A percentile compares a stretch with the other conserved stretches of the same genome.
Evolutionary conservation across 345 rosid species (phyloP).

Genomic region (Pelargonium nanum): DNA sequence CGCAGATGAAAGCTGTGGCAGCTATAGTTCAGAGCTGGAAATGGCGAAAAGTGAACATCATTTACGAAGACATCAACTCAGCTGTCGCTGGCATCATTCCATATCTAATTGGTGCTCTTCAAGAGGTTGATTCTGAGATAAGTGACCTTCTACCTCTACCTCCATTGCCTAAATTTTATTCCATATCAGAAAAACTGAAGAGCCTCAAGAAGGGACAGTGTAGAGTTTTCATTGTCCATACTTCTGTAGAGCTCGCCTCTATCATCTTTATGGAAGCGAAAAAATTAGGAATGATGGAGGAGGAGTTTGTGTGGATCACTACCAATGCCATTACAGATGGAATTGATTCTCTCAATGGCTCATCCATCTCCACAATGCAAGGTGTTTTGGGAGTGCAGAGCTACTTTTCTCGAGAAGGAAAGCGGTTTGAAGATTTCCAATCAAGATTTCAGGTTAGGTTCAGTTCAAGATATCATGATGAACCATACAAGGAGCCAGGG

Average conservation of each 20-base stretch:
- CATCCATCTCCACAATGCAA: conserved; percentile 17
- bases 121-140: background rate
- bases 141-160: conserved; percentile 12
- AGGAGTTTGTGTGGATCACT: conserved; percentile 22
- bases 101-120: conserved; percentile 13
- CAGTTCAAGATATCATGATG: background rate
- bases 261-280: conserved; percentile 13
- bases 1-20: conserved; percentile 18
- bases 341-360: conserved; percentile 6
- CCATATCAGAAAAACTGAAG: conserved; percentile 7
- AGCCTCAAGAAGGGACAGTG: conserved; percentile 8
- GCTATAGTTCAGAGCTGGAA: conserved; percentile 15
- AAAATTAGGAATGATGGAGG: conserved; percentile 14
- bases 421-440: conserved; percentile 5
- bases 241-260: background rate
- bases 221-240: conserved; percentile 20
- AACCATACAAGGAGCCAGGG: conserved; percentile 8
- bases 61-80: conserved; percentile 19
- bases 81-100: conserved; percentile 5
- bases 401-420: conserved; percentile 3
- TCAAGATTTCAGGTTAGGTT: conserved; percentile 4
- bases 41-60: conserved; percentile 22
- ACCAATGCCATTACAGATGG: conserved; percentile 4
- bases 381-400: conserved; percentile 17
- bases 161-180: background rate